phyloP scores from a whole-genome alignment of 2,329 filamentous ascomycete genomes.

The Madurella fahalii region DNA sequence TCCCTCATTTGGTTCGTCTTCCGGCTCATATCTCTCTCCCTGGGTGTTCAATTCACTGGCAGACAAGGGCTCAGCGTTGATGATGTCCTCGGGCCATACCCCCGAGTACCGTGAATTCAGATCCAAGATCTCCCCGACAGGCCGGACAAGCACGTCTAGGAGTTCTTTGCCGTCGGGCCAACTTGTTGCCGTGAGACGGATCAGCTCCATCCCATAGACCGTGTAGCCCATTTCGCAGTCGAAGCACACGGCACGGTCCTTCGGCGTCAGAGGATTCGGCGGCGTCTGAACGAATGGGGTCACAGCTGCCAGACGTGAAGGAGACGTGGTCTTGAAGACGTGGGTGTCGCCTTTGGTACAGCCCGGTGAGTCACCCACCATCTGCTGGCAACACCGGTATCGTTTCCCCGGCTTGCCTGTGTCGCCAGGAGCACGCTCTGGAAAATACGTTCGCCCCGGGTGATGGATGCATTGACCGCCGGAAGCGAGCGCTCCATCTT shows the following conservation, averaged over 20 bases:
- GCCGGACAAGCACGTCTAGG: constrained; percentile 80
- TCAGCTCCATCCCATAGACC: constrained; percentile 78
- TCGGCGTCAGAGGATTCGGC: constrained; percentile 49
- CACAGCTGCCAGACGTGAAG: constrained; percentile 70
- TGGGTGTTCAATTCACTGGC: not conserved
- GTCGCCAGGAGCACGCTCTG: constrained; percentile 53
- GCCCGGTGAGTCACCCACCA: constrained; percentile 66
- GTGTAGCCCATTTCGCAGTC: constrained; percentile 99
- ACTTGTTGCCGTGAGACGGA: constrained; percentile 80
- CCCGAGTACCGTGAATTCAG: constrained; percentile 92
- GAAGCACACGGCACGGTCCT: constrained; percentile 68
- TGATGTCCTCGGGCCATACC: constrained; percentile 72
- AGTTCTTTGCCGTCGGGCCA: constrained; percentile 77
- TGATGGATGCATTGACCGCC: constrained; percentile 80
- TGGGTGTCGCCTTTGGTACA: constrained; percentile 70
- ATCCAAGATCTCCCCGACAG: constrained; percentile 79
- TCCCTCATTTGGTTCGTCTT: not conserved
- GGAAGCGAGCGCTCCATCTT: constrained; percentile 70
- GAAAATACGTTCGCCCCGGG: constrained; percentile 64
- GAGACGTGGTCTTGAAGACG: constrained; percentile 79
- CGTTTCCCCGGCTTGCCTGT: constrained; percentile 55
- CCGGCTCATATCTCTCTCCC: not conserved
- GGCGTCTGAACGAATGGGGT: constrained; percentile 81
- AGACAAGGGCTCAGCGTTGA: constrained; percentile 58
- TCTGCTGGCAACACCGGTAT: constrained; percentile 76